Percentiles rank a stretch among this genome's conserved stretches.
These are phyloP conservation scores for Cryomyces antarcticus DNA, from an alignment of 495 filamentous ascomycete genomes.

Conservation along the genomic window DNA sequence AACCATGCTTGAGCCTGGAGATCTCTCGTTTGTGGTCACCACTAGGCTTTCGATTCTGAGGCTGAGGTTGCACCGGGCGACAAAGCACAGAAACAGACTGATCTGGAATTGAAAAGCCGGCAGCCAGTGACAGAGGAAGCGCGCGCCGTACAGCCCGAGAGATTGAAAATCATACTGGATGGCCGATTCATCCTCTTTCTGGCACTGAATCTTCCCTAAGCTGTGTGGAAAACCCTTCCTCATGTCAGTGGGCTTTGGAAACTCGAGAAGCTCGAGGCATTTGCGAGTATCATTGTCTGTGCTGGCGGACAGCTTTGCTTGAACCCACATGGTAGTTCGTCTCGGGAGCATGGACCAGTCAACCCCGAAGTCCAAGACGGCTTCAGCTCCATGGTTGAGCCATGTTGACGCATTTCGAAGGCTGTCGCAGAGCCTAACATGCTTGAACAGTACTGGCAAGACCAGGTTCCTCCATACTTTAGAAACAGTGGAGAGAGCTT, in stretches of 20 bases:
- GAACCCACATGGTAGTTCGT: background rate
- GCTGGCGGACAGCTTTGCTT: background rate
- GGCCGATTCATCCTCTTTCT: no score
- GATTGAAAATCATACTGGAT: no score
- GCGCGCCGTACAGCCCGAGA: no score
- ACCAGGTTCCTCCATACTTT: constrained; percentile 3
- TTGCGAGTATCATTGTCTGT: background rate
- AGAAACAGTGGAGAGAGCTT: constrained; percentile 6
- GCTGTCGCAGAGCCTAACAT: constrained; percentile 3
- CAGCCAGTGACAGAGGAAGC: no score
- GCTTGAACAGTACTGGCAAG: constrained; percentile 7
- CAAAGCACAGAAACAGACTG: background rate
- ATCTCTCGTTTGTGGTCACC: no score
- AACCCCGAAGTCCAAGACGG: background rate
- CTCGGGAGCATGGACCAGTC: background rate
- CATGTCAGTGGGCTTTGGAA: no score
- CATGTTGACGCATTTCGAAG: background rate
- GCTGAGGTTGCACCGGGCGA: background rate
- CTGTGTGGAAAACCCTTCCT: no score
- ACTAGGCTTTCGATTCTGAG: no score
- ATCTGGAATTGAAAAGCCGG: background rate
- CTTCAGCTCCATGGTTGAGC: background rate
- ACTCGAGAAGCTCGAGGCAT: constrained; percentile 1
- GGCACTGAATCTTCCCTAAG: no score
- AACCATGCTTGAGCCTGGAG: background rate